Evolutionary conservation across 352 stramenopile species (phyloP), one percentile per base, ranked within the genome.

Genomic region (Globisporangium middletonii): DNA sequence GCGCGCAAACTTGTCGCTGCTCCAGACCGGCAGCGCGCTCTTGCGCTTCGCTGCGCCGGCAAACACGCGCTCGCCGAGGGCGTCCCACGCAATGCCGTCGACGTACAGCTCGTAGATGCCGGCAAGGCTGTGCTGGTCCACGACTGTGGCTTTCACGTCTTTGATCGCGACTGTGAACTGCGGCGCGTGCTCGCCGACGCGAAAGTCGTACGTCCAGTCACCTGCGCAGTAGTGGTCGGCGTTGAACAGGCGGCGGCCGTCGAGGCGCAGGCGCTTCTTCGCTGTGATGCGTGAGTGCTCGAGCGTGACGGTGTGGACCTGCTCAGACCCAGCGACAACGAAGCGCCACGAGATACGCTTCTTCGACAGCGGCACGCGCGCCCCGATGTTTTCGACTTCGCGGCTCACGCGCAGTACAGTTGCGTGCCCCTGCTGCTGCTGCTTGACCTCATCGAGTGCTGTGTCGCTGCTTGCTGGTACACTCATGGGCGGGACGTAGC

Each of bases 331-430:
- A 3, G 71, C 71, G 44, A 93, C 75, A 42, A 93, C 79, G 55
- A 95, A 93, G 53, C 81, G 80, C 83, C 86, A 94, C 19, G 80
- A 92, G 35, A 94, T 69, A 50, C 82, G 76, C 56, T 95, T 94
- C 76, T 94, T 95, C 53, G 82, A 91, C 65, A 86, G 68, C 38
- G 86, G 60, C 23, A 95, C 76, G 47, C 85, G 82, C 33, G 75
- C 82, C 42, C 85, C 85, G 55, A 92, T 91, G 69, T 90, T 94
- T 64, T 94, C 85, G 28, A 88, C 69, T 63, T 92, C 83, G 53
- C 70, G 77, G 15, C 69, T 73, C 45, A 91, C 78, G 50, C 81
- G 78, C 18, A 88, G 69, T 54, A 88, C 77, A n/a, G 15, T 42
- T 19, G 60, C 38, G 49, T 18, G 18, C 8, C 8, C 30, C 30